Conservation (phyloP, 345 rosid species). For the Eucalyptus guilfoylei region DNA sequence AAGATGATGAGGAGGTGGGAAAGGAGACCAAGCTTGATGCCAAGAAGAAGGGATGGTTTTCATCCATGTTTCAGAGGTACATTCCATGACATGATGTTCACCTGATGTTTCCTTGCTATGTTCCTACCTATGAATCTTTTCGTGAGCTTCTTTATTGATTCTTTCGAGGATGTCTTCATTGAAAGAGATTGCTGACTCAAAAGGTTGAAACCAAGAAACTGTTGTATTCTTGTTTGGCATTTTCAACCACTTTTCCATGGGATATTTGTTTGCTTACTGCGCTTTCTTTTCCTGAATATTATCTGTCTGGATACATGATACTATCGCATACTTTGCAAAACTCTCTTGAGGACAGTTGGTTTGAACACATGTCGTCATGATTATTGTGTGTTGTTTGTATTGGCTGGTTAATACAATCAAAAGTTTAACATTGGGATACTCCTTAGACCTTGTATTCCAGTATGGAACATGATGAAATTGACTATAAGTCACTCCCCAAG, state of each 20-base stretch:
- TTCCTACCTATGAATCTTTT: background rate
- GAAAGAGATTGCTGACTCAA: background rate
- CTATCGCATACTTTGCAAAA: background rate
- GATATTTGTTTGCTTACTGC: background rate
- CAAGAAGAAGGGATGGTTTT: constrained; percentile 93
- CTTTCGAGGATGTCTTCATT: background rate
- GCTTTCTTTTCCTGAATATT: background rate
- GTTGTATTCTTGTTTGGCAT: background rate
- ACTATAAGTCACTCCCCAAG: background rate
- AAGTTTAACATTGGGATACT: background rate
- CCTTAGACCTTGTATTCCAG: background rate
- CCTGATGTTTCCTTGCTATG: background rate
- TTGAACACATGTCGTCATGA: background rate
- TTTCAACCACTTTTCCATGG: background rate
- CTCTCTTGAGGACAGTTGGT: background rate
- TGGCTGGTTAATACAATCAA: background rate
- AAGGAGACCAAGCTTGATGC: constrained; percentile 57
- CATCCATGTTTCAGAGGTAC: constrained; percentile 95
- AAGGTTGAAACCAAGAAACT: background rate
- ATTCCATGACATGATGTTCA: background rate
- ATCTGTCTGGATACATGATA: background rate
- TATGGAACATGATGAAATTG: background rate
- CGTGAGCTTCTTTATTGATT: background rate
- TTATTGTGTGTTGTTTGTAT: background rate
- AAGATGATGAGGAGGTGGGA: constrained; percentile 56